Evolutionary conservation across 257 asterid genomes (phyloP).

Genomic region (Solanum boliviense): DNA sequence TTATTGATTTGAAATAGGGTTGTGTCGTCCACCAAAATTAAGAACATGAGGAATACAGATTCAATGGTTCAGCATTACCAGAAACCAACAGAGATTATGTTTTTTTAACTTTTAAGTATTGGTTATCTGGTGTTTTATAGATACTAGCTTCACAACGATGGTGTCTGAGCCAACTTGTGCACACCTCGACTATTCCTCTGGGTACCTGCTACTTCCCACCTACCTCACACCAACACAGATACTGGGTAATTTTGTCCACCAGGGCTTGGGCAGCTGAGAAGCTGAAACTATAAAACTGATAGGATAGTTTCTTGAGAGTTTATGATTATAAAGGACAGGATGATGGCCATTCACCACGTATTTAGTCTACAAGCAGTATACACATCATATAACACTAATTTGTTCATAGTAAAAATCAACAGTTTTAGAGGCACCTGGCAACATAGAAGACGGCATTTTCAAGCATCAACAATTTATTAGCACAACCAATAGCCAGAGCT

Average conservation of each 20-base stretch:
- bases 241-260: not conserved
- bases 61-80: not conserved
- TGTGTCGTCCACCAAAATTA: not conserved
- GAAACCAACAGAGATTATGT: not conserved
- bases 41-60: not conserved
- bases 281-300: not conserved
- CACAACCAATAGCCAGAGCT: conserved; percentile 98
- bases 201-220: not conserved
- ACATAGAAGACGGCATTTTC: conserved; percentile 97
- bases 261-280: not conserved
- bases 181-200: not conserved
- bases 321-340: not conserved
- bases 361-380: not conserved
- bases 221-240: not conserved
- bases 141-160: not conserved
- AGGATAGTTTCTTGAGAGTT: not conserved
- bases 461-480: conserved; percentile 88
- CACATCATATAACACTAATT: not conserved
- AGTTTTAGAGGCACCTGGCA: conserved; percentile 54
- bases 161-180: not conserved
- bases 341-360: not conserved
- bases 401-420: not conserved
- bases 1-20: not conserved
- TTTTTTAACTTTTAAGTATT: not conserved
- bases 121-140: not conserved